phyloP scores from a whole-genome alignment of 495 filamentous ascomycete genomes.

The Aspergillus hancockii region DNA sequence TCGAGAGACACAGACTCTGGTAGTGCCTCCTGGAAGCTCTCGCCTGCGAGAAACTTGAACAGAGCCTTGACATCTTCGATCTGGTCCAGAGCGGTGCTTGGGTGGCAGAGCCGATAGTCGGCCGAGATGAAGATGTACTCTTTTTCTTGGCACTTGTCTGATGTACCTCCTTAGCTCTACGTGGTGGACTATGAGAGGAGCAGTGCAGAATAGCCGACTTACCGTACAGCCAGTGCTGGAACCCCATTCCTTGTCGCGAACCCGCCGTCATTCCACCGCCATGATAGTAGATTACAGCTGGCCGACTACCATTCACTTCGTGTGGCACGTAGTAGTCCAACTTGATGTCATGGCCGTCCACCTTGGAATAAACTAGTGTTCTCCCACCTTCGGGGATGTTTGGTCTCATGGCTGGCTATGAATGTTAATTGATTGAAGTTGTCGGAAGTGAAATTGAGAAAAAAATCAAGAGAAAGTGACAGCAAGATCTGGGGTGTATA shows the following conservation, averaged over 20 bases:
- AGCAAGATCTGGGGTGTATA: no score
- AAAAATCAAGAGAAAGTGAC: no score
- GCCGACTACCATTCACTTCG: conserved; percentile 16
- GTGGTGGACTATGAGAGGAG: background rate
- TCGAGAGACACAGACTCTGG: conserved; percentile 21
- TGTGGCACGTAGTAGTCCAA: conserved; percentile 32
- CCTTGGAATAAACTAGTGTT: conserved; percentile 28
- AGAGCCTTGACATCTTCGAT: conserved; percentile 29
- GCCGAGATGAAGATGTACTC: conserved; percentile 31
- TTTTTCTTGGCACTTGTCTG: conserved; percentile 26
- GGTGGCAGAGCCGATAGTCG: conserved; percentile 34
- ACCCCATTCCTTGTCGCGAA: conserved; percentile 22
- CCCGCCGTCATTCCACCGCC: conserved; percentile 40
- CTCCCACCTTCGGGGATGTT: conserved; percentile 10
- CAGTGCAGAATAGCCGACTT: no score
- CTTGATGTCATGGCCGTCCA: conserved; percentile 34
- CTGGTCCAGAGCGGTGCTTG: conserved; percentile 27
- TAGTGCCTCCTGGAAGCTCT: conserved; percentile 14
- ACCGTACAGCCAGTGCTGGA: conserved; percentile 25
- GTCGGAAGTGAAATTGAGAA: no score
- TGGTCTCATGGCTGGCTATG: no score
- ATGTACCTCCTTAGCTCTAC: background rate
- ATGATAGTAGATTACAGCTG: conserved; percentile 39
- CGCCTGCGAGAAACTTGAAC: conserved; percentile 22
- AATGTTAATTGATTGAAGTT: no score